Evolutionary conservation across 805 yeast species (phyloP).

Genomic region (Candida lessepsii): DNA sequence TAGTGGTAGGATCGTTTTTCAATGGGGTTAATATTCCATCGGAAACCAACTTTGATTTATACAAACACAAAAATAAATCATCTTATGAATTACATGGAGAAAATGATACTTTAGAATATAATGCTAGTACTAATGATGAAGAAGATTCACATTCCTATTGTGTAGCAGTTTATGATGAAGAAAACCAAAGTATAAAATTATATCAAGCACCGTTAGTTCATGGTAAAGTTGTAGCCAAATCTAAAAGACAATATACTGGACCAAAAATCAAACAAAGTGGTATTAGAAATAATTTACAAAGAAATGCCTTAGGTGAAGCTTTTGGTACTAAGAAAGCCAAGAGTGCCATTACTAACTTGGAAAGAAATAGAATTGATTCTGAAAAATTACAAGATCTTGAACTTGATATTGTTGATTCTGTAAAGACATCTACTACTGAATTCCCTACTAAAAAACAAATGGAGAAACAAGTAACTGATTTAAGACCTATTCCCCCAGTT

Average conservation of each 20-base stretch:
- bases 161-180: conserved; percentile 75
- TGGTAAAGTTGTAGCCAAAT: conserved; percentile 61
- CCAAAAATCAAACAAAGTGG: conserved; percentile 63
- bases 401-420: conserved; percentile 77
- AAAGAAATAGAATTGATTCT: conserved; percentile 83
- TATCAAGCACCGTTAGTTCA: conserved; percentile 61
- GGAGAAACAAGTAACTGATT: conserved; percentile 53
- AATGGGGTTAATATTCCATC: conserved; percentile 69
- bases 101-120: conserved; percentile 67
- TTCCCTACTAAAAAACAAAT: conserved; percentile 73
- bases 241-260: conserved; percentile 54
- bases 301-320: conserved; percentile 88
- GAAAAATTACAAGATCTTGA: conserved; percentile 74
- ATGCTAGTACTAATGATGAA: conserved; percentile 45
- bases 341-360: conserved; percentile 78
- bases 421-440: conserved; percentile 63
- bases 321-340: conserved; percentile 97
- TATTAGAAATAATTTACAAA: conserved; percentile 52
- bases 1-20: conserved; percentile 71
- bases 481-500: conserved; percentile 81
- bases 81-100: conserved; percentile 72
- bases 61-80: conserved; percentile 44
- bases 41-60: conserved; percentile 61
- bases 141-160: conserved; percentile 52
- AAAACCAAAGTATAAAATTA: conserved; percentile 61